phyloP scores from a whole-genome alignment of 495 filamentous ascomycete genomes.

The Parachaetomium inaequale region DNA sequence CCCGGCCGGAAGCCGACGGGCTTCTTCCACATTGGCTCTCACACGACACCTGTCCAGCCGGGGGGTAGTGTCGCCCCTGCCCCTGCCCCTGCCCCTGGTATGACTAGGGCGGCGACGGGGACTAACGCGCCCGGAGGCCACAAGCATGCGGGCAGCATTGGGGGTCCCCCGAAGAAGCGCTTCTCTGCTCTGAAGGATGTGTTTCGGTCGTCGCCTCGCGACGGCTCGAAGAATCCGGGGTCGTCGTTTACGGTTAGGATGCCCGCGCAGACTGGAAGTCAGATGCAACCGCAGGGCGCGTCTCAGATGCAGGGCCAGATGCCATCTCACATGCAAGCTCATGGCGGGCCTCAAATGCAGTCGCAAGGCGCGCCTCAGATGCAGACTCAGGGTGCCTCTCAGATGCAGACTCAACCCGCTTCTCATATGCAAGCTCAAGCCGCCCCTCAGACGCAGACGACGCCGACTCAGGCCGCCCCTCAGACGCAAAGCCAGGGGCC shows the following conservation, averaged over 20 bases:
- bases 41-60: constrained; percentile 3
- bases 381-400: no score
- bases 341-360: no score
- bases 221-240: constrained; percentile 1
- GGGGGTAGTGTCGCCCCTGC: background rate
- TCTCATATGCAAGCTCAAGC: constrained; percentile 2
- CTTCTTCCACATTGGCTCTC: constrained; percentile 22
- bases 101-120: constrained; percentile 24
- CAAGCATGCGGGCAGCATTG: constrained; percentile 15
- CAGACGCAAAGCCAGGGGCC: no score
- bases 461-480: background rate
- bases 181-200: constrained; percentile 33
- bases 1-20: constrained; percentile 21
- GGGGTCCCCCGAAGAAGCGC: constrained; percentile 31
- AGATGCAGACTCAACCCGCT: no score
- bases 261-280: constrained; percentile 4
- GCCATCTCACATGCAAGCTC: no score
- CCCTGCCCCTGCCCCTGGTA: no score
- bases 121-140: constrained; percentile 15
- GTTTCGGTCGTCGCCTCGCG: constrained; percentile 20
- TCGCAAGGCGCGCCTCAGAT: no score
- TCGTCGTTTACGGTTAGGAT: constrained; percentile 12
- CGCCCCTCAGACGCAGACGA: background rate
- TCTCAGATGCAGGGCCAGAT: constrained; percentile 10
- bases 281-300: no score